Evolutionary conservation across 1,139 yeast species (phyloP), one percentile per base, ranked within the genome.

Genomic region (Diutina sp.): DNA sequence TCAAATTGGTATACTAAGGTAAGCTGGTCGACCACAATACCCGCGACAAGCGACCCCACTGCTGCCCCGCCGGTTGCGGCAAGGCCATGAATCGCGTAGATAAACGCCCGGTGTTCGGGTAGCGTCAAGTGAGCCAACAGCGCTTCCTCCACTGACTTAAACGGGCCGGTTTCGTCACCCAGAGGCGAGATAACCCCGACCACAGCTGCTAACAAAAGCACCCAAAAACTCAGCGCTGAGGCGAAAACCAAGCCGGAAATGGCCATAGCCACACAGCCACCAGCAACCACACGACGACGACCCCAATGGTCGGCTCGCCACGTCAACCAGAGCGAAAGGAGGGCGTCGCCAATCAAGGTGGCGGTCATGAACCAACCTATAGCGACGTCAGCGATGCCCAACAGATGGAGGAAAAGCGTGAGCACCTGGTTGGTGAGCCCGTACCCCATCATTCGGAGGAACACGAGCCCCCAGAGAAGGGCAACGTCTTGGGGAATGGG

Each of bases 121-220:
- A 85, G 82, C 0, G 95, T 85, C 62, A 90, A 71, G 68, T 89
- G 95, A 0, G 97, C 96, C 58, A 90, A 74, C 38, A 88, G 79
- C 0, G 95, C 87, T 66, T 90, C 97, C 66, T 90, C 97, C 25
- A 90, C 83, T 1, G 95, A 83, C 65, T 88, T 86, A 69, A 90
- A 90, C 0, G 97, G 97, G 0, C 97, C 97, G 0, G 93, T 89
- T 65, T 90, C 97, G 64, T 86, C 93, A 16, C 97, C 96, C 46
- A 91, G 83, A 0, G 97, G 96, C 1, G 96, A 88, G 5, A 90
- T 86, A 12, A 90, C 90, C 0, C 79, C 80, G 9, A 76, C 55
- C 6, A 74, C 70, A 3, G 80, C 80, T 3, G 96, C 95, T 3
- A 77, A 32, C 41, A 90, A 71, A 53, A 90, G 71, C 0, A 85